Evolutionary conservation across 1,139 yeast genomes (phyloP), one percentile per base, ranked within the genome.

Genomic region (Sugiyamaella novakii): DNA sequence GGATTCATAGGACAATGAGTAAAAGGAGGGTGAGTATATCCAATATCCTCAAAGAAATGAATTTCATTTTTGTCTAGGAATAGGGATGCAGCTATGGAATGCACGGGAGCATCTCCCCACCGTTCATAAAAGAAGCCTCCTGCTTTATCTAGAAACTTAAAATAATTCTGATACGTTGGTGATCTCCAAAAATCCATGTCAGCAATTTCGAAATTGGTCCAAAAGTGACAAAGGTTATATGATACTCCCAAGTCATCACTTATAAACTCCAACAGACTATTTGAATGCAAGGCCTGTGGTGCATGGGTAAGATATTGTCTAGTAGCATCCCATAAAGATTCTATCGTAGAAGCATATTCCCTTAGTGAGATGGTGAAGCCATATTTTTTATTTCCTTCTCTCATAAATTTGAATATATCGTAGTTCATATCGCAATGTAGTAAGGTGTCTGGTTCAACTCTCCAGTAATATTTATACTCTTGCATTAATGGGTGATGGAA

Each of bases 41-140:
- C 95, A 52, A 87, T 76, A 60, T 88, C 94, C 51, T 83, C 87
- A 65, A 87, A 84, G 75, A 83, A 84, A 66, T 88, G 92, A 49
- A 86, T 67, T 63, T 81, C 77, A 30, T 78, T 80, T 65, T 78
- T 77, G 54, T 83, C 80, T 63, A 86, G 70, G 68, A 87, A 82
- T 53, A 87, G 70, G 2, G 91, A 74, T n/a, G 86, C 95, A 11
- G 92, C 95, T 61, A 87, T 80, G 11, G 95, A 84, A 65, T 87
- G 96, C 33, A 87, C 83, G 31, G 96, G 95, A 10, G 95, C 95
- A 69, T 87, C 96, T 53, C 95, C 95, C 95, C 95, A 87, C 65
- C 95, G 78, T 71, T 87, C 95, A 66, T 87, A 87, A 70, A 84
- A 87, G 71, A 87, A 87, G 3, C 95, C 95, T 62, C 95, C 96